Conservation (phyloP, 305 asterid species). For the Galium porrigens region DNA sequence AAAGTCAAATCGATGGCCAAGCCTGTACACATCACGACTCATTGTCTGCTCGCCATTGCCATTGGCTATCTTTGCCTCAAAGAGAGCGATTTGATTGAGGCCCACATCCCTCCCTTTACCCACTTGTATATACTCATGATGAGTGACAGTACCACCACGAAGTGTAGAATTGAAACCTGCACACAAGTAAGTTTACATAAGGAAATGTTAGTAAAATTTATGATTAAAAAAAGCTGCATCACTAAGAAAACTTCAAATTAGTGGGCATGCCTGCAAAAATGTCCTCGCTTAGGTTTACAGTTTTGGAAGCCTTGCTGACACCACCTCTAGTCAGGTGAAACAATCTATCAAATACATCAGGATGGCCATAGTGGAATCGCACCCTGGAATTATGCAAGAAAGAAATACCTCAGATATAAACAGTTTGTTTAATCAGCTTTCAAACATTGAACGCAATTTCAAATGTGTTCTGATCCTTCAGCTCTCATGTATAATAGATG, state of each 20-base stretch:
- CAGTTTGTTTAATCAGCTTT: background rate
- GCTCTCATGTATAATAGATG: background rate
- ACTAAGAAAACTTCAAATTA: slow-evolving; percentile 14
- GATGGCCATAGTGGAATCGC: slow-evolving; percentile 96
- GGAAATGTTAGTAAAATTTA: slow-evolving; percentile 9
- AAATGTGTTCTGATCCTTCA: background rate
- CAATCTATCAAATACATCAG: slow-evolving; percentile 83
- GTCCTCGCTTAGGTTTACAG: slow-evolving; percentile 83
- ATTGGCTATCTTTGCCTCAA: slow-evolving; percentile 90
- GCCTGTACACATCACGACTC: slow-evolving; percentile 89
- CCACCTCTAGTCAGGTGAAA: slow-evolving; percentile 95
- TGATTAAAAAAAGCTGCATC: background rate
- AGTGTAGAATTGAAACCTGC: slow-evolving; percentile 93
- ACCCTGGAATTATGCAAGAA: slow-evolving; percentile 42
- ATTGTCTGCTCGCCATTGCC: slow-evolving; percentile 93
- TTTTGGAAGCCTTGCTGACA: slow-evolving; percentile 85
- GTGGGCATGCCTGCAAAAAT: slow-evolving; percentile 71
- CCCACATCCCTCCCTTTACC: slow-evolving; percentile 99
- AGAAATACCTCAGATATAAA: background rate
- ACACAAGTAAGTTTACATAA: slow-evolving; percentile 8
- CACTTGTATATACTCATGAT: slow-evolving; percentile 93
- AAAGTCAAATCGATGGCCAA: slow-evolving; percentile 94
- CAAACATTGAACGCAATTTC: background rate
- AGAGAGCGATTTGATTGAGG: slow-evolving; percentile 76
- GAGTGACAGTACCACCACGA: slow-evolving; percentile 95